phyloP scores from a whole-genome alignment of 1,284 basidiomycete genomes.

The Puccinia coronata region DNA sequence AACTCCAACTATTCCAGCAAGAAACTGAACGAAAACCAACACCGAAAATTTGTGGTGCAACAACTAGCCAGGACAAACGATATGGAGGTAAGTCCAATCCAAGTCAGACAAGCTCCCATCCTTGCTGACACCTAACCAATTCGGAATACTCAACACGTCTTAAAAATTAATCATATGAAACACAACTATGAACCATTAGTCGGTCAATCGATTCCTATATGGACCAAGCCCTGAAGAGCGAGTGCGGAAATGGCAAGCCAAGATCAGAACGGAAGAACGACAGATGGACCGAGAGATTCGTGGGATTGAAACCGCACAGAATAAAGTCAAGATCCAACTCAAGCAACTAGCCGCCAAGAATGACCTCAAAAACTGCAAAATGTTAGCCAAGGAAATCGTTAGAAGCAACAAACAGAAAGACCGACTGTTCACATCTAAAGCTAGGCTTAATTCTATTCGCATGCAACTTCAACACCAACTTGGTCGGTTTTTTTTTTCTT shows the following conservation, averaged over 20 bases:
- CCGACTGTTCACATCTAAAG: conserved; percentile 86
- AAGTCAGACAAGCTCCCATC: too few relatives aligned
- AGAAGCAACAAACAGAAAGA: conserved; percentile 92
- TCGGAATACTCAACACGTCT: too few relatives aligned
- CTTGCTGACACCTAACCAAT: too few relatives aligned
- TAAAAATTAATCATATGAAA: too few relatives aligned
- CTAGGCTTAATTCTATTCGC: conserved; percentile 84
- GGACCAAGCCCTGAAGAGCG: conserved; percentile 91
- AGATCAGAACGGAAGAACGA: conserved; percentile 76
- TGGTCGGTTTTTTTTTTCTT: conserved; percentile 65
- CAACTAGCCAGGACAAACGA: too few relatives aligned
- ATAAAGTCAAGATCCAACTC: conserved; percentile 77
- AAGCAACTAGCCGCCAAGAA: conserved; percentile 89
- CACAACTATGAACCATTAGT: conserved; percentile 59
- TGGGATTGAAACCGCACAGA: conserved; percentile 82
- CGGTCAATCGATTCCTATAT: conserved; percentile 85
- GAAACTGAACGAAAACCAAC: too few relatives aligned
- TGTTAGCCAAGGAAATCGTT: conserved; percentile 91
- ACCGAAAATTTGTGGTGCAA: too few relatives aligned
- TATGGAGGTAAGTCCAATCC: too few relatives aligned
- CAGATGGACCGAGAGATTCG: conserved; percentile 85
- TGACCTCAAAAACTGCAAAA: conserved; percentile 86
- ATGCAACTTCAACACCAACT: conserved; percentile 90
- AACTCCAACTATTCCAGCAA: too few relatives aligned
- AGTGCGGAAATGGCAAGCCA: conserved; percentile 81